A percentile compares a stretch with the other conserved stretches of the same genome.
These are phyloP conservation scores for Diaporthe destruens DNA, from an alignment of 2,329 filamentous ascomycete genomes.

Conservation along the genomic window DNA sequence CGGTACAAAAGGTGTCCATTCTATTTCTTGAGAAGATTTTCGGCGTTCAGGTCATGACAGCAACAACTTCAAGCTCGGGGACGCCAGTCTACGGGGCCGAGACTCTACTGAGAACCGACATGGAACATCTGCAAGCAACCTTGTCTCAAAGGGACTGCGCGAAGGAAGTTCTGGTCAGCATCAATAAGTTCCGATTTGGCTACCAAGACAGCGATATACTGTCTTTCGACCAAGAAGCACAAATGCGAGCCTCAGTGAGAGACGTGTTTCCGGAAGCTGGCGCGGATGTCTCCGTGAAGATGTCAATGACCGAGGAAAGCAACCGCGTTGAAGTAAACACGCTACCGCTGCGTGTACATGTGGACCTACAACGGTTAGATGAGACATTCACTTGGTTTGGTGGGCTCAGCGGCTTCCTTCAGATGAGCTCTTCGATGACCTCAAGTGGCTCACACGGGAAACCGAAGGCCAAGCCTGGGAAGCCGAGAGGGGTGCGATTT, in stretches of 20 bases:
- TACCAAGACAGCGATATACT: slow-evolving; percentile 73
- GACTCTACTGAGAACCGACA: slow-evolving; percentile 63
- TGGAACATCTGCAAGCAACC: slow-evolving; percentile 59
- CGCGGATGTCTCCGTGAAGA: slow-evolving; percentile 68
- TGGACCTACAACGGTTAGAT: slow-evolving; percentile 86
- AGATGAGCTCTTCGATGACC: slow-evolving; percentile 86
- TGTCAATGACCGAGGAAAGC: slow-evolving; percentile 59
- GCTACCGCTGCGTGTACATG: slow-evolving; percentile 78
- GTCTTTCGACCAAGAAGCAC: slow-evolving; percentile 69
- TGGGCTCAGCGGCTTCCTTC: slow-evolving; percentile 90
- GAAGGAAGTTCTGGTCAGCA: slow-evolving; percentile 56
- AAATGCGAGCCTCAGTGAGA: slow-evolving; percentile 70
- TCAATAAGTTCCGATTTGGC: slow-evolving; percentile 72
- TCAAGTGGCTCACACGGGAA: slow-evolving; percentile 72
- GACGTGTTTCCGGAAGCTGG: slow-evolving; percentile 70
- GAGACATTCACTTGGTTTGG: slow-evolving; percentile 91
- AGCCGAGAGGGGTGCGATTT: slow-evolving; percentile 69
- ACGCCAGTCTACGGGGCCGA: slow-evolving; percentile 60
- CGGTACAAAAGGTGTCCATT: slow-evolving; percentile 63
- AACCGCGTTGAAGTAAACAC: slow-evolving; percentile 76
- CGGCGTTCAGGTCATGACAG: slow-evolving; percentile 62
- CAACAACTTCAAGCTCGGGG: slow-evolving; percentile 52
- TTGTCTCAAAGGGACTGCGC: slow-evolving; percentile 48
- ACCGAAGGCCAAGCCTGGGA: slow-evolving; percentile 53
- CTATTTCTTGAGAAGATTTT: slow-evolving; percentile 67